Evolutionary conservation across 345 rosid genomes (phyloP).

Genomic region (Pelargonium nanum): DNA sequence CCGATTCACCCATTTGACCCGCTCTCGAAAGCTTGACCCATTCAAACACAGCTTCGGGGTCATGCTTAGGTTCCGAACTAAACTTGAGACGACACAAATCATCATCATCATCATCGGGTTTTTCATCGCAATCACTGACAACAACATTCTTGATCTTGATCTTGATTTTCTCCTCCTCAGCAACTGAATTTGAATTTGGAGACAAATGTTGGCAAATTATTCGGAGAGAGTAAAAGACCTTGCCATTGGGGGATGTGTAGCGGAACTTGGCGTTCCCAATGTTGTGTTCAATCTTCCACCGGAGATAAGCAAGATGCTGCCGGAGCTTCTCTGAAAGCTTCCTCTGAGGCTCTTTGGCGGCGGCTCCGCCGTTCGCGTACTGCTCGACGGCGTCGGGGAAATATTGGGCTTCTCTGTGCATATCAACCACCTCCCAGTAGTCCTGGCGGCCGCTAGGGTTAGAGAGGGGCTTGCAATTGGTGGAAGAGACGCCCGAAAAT

Average conservation of each 20-base stretch:
- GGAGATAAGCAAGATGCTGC: slow-evolving; percentile 23
- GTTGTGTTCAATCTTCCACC: slow-evolving; percentile 22
- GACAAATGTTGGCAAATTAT: slow-evolving; percentile 5
- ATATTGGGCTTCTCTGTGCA: no score
- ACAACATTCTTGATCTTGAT: no score
- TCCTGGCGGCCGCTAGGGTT: no score
- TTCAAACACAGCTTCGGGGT: slow-evolving; percentile 7
- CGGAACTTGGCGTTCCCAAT: slow-evolving; percentile 13
- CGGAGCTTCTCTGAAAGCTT: background rate
- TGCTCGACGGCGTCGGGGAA: no score
- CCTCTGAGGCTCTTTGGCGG: no score
- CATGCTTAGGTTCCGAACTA: background rate
- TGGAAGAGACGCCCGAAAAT: no score
- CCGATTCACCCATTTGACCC: background rate
- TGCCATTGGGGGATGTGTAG: slow-evolving; percentile 29
- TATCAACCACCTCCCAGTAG: no score
- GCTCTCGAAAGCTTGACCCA: slow-evolving; percentile 2
- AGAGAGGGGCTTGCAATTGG: no score
- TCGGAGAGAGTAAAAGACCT: slow-evolving; percentile 21
- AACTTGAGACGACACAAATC: background rate
- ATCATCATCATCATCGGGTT: background rate
- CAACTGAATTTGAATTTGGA: slow-evolving; percentile 1
- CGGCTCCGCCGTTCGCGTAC: background rate
- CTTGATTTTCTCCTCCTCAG: slow-evolving; percentile 7
- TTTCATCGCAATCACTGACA: background rate